Evolutionary conservation across 225 moss, liverwort and hornwort species (phyloP).

Genomic region (Marchantia paleacea): DNA sequence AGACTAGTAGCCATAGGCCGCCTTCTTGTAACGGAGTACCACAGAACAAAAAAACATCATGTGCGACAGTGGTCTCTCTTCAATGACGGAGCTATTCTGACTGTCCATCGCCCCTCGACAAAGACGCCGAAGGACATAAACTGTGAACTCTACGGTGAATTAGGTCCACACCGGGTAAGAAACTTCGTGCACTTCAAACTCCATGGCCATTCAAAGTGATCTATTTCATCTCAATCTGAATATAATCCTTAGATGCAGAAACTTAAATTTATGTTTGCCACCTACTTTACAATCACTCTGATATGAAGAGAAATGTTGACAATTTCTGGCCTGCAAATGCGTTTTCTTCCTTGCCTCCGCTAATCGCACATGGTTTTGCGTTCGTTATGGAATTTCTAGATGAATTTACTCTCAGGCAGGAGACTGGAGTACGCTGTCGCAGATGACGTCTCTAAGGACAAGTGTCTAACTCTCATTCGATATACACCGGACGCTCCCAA

Average conservation of each 20-base stretch:
- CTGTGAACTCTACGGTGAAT: not conserved
- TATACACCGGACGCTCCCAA: constrained; percentile 30
- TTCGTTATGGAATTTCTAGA: too few relatives aligned
- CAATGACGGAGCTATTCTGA: not conserved
- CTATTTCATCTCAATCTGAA: too few relatives aligned
- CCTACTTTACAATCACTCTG: too few relatives aligned
- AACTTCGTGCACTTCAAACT: too few relatives aligned
- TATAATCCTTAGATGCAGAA: too few relatives aligned
- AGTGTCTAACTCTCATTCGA: constrained; percentile 20
- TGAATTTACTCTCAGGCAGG: too few relatives aligned
- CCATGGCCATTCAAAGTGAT: too few relatives aligned
- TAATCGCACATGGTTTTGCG: too few relatives aligned
- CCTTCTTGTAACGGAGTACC: not conserved
- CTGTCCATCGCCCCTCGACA: not conserved
- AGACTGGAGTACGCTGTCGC: not conserved
- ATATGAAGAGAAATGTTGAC: too few relatives aligned
- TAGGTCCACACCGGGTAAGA: not conserved
- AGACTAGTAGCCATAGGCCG: not conserved
- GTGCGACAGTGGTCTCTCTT: not conserved
- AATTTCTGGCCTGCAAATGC: too few relatives aligned
- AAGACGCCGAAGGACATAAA: not conserved
- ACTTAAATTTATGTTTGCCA: too few relatives aligned
- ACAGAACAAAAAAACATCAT: not conserved
- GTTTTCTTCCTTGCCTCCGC: too few relatives aligned
- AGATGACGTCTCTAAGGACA: not conserved